These are phyloP conservation scores for Gastrodia elata DNA, from an alignment of 106 monocot genomes.

Conservation along the genomic window DNA sequence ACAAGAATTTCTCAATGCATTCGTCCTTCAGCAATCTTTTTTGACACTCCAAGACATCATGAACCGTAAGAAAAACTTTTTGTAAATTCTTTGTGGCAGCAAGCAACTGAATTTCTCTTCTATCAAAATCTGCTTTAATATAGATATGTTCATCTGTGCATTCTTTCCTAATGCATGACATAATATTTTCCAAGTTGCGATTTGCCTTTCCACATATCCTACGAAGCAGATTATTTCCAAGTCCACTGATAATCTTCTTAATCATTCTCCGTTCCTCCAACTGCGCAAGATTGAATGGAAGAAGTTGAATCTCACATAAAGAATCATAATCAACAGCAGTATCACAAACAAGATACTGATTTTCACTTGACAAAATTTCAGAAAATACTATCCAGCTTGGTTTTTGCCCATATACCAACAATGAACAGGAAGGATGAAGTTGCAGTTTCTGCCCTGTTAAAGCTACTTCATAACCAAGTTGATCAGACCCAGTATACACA, in stretches of 20 bases:
- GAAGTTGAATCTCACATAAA: conserved; percentile 30
- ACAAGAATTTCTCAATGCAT: conserved; percentile 63
- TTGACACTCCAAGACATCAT: conserved; percentile 39
- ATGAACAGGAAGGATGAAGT: conserved; percentile 86
- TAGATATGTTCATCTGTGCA: conserved; percentile 36
- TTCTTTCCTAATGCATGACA: conserved; percentile 27
- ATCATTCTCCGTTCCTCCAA: conserved; percentile 51
- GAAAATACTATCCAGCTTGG: conserved; percentile 90
- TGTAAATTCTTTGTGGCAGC: conserved; percentile 43
- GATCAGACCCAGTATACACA: conserved; percentile 64
- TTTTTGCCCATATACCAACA: conserved; percentile 56
- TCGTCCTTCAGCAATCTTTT: conserved; percentile 53
- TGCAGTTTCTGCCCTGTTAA: conserved; percentile 60
- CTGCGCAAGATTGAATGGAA: conserved; percentile 36
- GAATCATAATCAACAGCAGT: conserved; percentile 62
- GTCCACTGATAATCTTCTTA: conserved; percentile 31
- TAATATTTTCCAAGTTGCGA: conserved; percentile 36
- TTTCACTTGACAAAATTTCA: conserved; percentile 60
- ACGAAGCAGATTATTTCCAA: conserved; percentile 45
- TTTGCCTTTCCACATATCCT: conserved; percentile 67
- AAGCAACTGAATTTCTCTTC: conserved; percentile 45
- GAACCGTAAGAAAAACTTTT: conserved; percentile 28
- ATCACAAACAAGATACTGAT: conserved; percentile 85
- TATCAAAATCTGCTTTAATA: conserved; percentile 58
- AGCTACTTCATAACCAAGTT: conserved; percentile 81